These are phyloP conservation scores for Filosporella fistucella DNA, from an alignment of 495 filamentous ascomycete genomes.

Conservation along the genomic window DNA sequence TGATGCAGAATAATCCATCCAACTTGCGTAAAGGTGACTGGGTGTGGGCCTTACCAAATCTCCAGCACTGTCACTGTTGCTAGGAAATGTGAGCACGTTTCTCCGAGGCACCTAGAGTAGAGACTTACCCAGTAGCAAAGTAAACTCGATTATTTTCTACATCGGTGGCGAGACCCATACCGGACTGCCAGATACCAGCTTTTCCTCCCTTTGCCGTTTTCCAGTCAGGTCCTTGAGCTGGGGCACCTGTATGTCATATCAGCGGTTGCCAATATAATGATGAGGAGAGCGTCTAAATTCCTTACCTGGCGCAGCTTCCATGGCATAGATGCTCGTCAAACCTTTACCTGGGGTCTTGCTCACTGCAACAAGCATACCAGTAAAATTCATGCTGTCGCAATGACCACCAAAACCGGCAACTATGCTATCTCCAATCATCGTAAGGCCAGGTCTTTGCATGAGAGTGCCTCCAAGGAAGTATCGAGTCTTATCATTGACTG, in stretches of 20 bases:
- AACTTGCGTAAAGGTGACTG: too few relatives aligned
- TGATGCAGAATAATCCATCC: too few relatives aligned
- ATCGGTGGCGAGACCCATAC: conserved; percentile 34
- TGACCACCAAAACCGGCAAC: conserved; percentile 38
- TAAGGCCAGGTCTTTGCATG: conserved; percentile 30
- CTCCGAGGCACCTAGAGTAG: conserved; percentile 12
- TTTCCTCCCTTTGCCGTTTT: conserved; percentile 25
- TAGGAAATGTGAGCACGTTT: not conserved
- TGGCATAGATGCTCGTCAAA: not conserved
- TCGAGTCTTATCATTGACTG: conserved; percentile 22
- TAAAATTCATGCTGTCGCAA: conserved; percentile 41
- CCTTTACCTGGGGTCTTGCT: conserved; percentile 26
- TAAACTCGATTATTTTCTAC: conserved; percentile 28
- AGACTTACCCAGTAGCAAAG: conserved; percentile 30
- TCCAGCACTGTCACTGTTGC: not conserved
- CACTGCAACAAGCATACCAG: conserved; percentile 31
- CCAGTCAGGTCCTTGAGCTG: conserved; percentile 22
- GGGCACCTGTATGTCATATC: conserved; percentile 11
- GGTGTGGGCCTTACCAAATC: conserved; percentile 3
- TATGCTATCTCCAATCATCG: conserved; percentile 27
- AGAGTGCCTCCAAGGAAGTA: conserved; percentile 22
- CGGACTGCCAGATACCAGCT: conserved; percentile 39
- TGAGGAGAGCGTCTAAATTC: not conserved
- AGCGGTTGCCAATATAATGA: not conserved
- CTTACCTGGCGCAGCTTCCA: conserved; percentile 4